Evolutionary conservation across 176 grass and related monocot genomes (phyloP).

Genomic region (Dactylis glomerata): DNA sequence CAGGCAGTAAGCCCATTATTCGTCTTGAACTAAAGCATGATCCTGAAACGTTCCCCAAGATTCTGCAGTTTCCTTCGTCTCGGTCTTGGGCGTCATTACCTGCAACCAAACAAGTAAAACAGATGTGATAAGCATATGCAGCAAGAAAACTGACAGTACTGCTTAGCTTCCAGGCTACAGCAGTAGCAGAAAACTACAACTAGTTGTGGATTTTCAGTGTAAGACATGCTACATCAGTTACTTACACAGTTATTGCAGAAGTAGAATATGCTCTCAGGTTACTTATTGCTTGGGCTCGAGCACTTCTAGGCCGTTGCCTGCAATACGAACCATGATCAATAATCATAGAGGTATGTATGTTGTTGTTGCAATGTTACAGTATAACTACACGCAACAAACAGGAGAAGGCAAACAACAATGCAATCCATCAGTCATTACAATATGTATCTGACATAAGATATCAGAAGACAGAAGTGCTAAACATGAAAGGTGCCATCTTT

Average conservation of each 20-base stretch:
- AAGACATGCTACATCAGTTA: neutral
- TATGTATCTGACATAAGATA: neutral
- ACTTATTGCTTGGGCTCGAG: constrained; percentile 17
- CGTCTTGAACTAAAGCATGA: neutral
- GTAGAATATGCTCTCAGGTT: neutral
- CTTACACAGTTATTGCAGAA: constrained; percentile 18
- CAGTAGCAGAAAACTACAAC: neutral
- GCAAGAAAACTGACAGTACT: neutral
- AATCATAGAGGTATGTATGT: neutral
- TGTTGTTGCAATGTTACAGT: too few relatives aligned
- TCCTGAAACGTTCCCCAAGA: neutral
- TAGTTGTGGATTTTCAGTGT: neutral
- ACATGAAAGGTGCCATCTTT: neutral
- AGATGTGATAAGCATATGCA: neutral
- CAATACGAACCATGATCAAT: constrained; percentile 16
- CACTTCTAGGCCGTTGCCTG: constrained; percentile 86
- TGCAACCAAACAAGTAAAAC: constrained; percentile 22
- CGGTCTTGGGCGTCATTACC: neutral
- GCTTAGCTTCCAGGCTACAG: neutral
- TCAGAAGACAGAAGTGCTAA: neutral
- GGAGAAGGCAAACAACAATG: neutral
- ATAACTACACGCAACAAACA: neutral
- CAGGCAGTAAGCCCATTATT: neutral
- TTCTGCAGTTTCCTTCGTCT: neutral
- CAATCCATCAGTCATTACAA: neutral